Evolutionary conservation across 1,284 basidiomycete species (phyloP), one percentile per base, ranked within the genome.

Genomic region (Leccinum subrobustum): DNA sequence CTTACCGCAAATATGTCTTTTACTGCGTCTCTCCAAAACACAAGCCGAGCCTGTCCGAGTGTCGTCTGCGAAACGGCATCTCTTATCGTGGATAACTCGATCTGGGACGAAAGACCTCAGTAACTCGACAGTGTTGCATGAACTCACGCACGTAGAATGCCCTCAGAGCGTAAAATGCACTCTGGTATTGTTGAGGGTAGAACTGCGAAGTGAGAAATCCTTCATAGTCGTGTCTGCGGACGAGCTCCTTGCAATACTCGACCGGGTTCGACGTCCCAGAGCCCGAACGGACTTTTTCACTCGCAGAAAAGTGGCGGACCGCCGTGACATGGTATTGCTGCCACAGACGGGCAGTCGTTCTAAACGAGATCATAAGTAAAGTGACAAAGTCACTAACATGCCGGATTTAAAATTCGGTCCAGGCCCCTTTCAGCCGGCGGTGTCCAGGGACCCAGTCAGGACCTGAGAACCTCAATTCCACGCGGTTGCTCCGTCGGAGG

Each of bases 21-120:
- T 47, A 96, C 72, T 1, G 92, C 88, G 71, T 97, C 94, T 70
- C 87, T 85, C 95, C 95, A 97, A 76, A 96, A 97, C 73, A 96
- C 91, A 79, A 93, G 88, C 65, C 93, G 84, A 83, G 96, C 94
- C 70, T 88, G 86, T 6, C 93, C 95, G 63, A 97, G 86, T 27
- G 87, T 82, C 42, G 87, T 78, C 67, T 91, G 92, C 16, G 89
- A 88, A 14, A 95, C 89, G 12, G 83, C 81, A 64, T 96, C 93
- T 67, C 89, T 87, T 14, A 95, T 80, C 68, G 82, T 88, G 25
- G 93, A 91, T 50, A 96, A 78, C 74, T 97, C 95, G 64, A 93
- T 83, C 92, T 95, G 72, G 3, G 35, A 59, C 39, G n/a, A 59
- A 42, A 39, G 58, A 60, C 27, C 5, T 64, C 59, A 71, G 64